These are phyloP conservation scores for Liriodendron chinense DNA, from an alignment of 164 flowering plant species.

Conservation along the genomic window DNA sequence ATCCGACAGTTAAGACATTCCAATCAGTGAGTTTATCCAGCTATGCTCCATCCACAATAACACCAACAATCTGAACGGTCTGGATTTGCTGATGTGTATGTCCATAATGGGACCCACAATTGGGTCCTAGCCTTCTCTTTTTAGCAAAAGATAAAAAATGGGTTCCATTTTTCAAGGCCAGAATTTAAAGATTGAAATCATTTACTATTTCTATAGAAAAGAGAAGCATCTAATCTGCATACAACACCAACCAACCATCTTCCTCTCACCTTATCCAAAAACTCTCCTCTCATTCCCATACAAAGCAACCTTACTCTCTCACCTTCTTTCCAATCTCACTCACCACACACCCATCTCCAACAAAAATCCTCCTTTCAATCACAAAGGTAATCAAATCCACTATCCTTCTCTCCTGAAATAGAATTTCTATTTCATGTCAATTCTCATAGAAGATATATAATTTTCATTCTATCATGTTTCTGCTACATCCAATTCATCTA, in stretches of 20 bases:
- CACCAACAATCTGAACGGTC: not conserved
- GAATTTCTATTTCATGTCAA: no score
- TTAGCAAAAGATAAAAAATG: no score
- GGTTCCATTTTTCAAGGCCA: not conserved
- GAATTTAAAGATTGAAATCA: not conserved
- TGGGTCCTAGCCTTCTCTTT: not conserved
- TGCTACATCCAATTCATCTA: no score
- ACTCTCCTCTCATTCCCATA: conserved; percentile 15
- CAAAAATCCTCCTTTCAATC: no score
- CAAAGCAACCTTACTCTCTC: conserved; percentile 11
- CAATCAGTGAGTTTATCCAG: no score
- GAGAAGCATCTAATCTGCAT: conserved; percentile 15
- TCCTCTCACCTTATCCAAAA: conserved; percentile 35
- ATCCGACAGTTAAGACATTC: not conserved
- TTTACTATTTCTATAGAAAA: not conserved
- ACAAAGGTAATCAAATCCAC: no score
- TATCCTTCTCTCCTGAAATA: no score
- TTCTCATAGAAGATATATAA: no score
- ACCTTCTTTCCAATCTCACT: conserved; percentile 12
- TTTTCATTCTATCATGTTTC: no score
- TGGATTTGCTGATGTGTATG: not conserved
- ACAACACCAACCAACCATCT: conserved; percentile 28
- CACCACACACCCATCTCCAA: not conserved
- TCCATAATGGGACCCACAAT: not conserved
- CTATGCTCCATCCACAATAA: no score